Evolutionary conservation across 495 filamentous ascomycete genomes (phyloP).

Genomic region (Cercophora scortea): DNA sequence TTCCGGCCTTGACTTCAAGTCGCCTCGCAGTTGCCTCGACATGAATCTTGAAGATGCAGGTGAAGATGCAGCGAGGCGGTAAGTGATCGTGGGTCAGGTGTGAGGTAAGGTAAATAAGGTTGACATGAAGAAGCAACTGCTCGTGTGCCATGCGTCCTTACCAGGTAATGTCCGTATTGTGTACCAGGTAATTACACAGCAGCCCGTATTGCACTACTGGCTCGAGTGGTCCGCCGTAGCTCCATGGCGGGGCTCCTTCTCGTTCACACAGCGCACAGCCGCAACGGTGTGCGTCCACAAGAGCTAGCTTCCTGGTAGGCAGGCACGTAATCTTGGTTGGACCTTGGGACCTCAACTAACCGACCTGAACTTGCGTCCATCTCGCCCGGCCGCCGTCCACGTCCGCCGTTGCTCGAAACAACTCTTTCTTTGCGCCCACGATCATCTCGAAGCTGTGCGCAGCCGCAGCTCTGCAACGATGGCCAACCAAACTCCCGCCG

Average conservation of each 20-base stretch:
- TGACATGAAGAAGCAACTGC: too few relatives aligned
- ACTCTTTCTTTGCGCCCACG: not conserved
- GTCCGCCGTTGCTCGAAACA: constrained; percentile 14
- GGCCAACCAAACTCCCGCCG: constrained; percentile 97
- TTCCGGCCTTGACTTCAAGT: too few relatives aligned
- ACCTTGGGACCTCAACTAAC: constrained; percentile 4
- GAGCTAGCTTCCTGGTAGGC: constrained; percentile 10
- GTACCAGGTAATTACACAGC: too few relatives aligned
- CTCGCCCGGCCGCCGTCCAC: constrained; percentile 7
- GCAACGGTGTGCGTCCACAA: not conserved
- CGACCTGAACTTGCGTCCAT: constrained; percentile 12
- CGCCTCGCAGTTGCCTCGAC: too few relatives aligned
- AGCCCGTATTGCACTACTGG: not conserved
- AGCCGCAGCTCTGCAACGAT: constrained; percentile 42
- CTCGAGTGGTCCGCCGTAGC: not conserved
- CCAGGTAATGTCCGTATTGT: too few relatives aligned
- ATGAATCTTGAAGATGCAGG: too few relatives aligned
- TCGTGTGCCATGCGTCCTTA: too few relatives aligned
- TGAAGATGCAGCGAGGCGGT: too few relatives aligned
- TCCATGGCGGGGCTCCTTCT: not conserved
- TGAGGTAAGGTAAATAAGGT: too few relatives aligned
- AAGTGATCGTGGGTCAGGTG: too few relatives aligned
- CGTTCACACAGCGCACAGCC: not conserved
- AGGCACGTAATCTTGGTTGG: constrained; percentile 31
- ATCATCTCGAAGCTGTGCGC: constrained; percentile 13